Conservation (phyloP, 2,329 filamentous ascomycete genomes). For the Elsinoe australis region DNA sequence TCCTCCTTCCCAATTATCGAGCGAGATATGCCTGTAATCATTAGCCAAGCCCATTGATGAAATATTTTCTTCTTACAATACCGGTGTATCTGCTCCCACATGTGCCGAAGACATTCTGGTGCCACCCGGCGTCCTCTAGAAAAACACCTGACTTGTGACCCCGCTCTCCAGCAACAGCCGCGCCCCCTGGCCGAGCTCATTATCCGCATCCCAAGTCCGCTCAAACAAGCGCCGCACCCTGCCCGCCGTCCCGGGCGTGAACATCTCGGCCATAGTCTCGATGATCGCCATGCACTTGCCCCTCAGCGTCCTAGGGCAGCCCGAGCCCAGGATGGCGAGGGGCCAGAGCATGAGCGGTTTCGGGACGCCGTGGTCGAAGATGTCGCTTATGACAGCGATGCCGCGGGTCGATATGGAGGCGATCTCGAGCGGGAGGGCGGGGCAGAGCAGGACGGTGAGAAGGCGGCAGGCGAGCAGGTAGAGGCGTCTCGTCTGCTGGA, state of each 20-base stretch:
- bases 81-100: too few species aligned
- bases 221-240: background rate
- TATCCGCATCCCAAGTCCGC: background rate
- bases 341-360: background rate
- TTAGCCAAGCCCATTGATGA: too few species aligned
- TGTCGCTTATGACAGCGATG: background rate
- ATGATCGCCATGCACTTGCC: background rate
- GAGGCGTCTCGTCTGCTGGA: background rate
- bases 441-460: background rate
- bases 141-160: background rate
- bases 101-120: too few species aligned
- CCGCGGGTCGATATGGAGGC: background rate
- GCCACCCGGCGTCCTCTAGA: background rate
- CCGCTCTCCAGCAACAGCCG: background rate
- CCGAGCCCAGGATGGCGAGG: background rate
- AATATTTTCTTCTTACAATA: too few species aligned
- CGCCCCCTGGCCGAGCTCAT: background rate
- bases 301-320: background rate
- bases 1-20: too few species aligned
- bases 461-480: conserved; percentile 1
- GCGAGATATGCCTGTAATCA: too few species aligned
- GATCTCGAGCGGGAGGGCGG: background rate
- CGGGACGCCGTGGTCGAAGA: background rate
- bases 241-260: background rate
- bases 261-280: background rate